phyloP scores from a whole-genome alignment of 2,329 filamentous ascomycete species.

The Ophiosphaerella korrae region DNA sequence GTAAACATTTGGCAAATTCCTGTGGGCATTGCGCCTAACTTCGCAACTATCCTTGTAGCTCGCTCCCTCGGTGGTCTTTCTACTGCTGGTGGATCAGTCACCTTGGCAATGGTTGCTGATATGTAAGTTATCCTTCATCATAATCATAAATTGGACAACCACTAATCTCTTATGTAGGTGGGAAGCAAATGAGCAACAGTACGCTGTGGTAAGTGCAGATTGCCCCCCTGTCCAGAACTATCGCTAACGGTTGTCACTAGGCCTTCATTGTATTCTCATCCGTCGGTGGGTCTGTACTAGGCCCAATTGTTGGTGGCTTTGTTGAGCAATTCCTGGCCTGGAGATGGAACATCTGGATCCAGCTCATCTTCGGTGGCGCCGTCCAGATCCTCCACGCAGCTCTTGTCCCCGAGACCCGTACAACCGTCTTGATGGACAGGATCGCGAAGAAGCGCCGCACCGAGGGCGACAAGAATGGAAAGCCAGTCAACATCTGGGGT shows the following conservation, averaged over 20 bases:
- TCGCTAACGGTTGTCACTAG: conserved; percentile 12
- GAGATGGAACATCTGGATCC: conserved; percentile 84
- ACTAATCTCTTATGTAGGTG: not conserved
- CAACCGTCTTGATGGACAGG: conserved; percentile 76
- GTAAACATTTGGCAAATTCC: conserved; percentile 74
- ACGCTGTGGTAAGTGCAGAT: conserved; percentile 60
- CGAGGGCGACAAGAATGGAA: conserved; percentile 63
- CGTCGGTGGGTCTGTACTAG: conserved; percentile 76
- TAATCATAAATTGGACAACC: too few species aligned
- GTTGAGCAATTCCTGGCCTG: conserved; percentile 71
- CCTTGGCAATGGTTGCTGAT: conserved; percentile 68
- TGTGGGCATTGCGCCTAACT: conserved; percentile 75
- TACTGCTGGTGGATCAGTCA: conserved; percentile 68
- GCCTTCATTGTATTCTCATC: conserved; percentile 73
- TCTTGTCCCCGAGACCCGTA: conserved; percentile 77
- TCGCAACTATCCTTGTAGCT: conserved; percentile 71
- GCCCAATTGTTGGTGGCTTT: conserved; percentile 80
- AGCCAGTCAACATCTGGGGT: conserved; percentile 69
- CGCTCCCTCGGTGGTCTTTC: conserved; percentile 49
- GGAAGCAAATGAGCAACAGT: conserved; percentile 65
- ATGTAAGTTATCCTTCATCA: conserved; percentile 52
- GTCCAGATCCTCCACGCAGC: conserved; percentile 72
- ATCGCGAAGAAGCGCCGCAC: conserved; percentile 77
- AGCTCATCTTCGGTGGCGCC: conserved; percentile 76
- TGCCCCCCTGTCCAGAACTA: not conserved